phyloP scores from a whole-genome alignment of 352 stramenopile genomes.

The Pythium monospermum region DNA sequence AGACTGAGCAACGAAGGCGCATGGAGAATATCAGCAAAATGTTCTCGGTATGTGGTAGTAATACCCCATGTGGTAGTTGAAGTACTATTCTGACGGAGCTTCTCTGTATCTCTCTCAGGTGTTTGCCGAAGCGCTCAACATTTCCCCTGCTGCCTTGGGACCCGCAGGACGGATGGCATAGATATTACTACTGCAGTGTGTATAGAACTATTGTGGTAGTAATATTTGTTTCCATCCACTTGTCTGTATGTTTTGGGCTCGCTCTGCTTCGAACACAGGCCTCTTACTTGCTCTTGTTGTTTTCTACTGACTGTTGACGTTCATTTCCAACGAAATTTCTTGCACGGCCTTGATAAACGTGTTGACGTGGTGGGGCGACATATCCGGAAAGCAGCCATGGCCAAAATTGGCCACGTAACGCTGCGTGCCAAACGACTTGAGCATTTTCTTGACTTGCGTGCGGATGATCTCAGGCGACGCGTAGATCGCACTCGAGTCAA shows the following conservation, averaged over 20 bases:
- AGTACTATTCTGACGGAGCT: too few species aligned
- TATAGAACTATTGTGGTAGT: too few species aligned
- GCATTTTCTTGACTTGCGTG: slow-evolving; percentile 90
- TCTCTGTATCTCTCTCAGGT: too few species aligned
- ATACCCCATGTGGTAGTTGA: too few species aligned
- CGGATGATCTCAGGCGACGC: slow-evolving; percentile 82
- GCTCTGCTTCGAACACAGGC: not conserved
- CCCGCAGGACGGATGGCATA: slow-evolving; percentile 20
- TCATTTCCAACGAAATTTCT: slow-evolving; percentile 88
- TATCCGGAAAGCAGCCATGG: slow-evolving; percentile 95
- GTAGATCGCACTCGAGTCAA: slow-evolving; percentile 89
- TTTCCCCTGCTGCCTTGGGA: slow-evolving; percentile 27
- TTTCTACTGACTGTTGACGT: slow-evolving; percentile 36
- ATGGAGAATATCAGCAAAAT: slow-evolving; percentile 80
- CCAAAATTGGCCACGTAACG: slow-evolving; percentile 97
- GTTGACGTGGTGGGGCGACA: slow-evolving; percentile 92
- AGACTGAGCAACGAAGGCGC: slow-evolving; percentile 60
- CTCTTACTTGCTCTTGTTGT: too few species aligned
- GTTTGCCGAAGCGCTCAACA: slow-evolving; percentile 16
- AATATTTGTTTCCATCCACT: too few species aligned
- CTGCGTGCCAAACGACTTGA: slow-evolving; percentile 92
- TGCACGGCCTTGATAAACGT: slow-evolving; percentile 97
- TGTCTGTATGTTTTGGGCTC: slow-evolving; percentile 2
- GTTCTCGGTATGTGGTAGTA: slow-evolving; percentile 50
- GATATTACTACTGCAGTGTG: too few species aligned